Conservation (phyloP, 768 basidiomycete species). For the Amanita phalloides region DNA sequence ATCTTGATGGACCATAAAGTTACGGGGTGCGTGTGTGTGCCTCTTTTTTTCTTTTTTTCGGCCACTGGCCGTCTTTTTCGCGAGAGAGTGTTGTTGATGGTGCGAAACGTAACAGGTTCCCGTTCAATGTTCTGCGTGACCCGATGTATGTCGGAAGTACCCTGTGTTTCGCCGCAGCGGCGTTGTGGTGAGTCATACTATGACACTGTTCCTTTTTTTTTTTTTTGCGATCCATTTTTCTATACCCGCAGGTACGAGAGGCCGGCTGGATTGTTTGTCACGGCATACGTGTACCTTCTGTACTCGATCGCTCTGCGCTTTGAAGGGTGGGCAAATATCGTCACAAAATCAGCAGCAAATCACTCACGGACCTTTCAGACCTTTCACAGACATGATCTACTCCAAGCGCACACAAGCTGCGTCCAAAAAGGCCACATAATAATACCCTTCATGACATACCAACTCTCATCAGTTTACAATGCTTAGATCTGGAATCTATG, state of each 20-base stretch:
- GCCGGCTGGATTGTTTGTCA: conserved; percentile 75
- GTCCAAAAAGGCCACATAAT: conserved; percentile 16
- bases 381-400: conserved; percentile 81
- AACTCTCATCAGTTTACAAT: conserved; percentile 1
- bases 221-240: not conserved
- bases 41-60: not conserved
- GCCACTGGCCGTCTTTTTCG: not conserved
- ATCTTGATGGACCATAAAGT: conserved; percentile 83
- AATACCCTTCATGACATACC: too few species aligned
- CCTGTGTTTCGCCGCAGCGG: conserved; percentile 76
- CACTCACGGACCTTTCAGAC: conserved; percentile 22
- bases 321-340: conserved; percentile 63
- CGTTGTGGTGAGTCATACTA: conserved; percentile 59
- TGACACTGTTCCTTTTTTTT: not conserved
- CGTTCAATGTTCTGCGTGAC: conserved; percentile 85
- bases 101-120: conserved; percentile 42
- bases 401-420: conserved; percentile 35
- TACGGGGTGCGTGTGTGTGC: conserved; percentile 39
- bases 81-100: too few species aligned
- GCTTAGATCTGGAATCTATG: not conserved
- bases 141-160: conserved; percentile 98
- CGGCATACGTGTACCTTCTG: conserved; percentile 71
- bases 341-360: conserved; percentile 1
- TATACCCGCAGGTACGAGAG: conserved; percentile 57
- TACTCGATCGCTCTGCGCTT: conserved; percentile 78